Base-by-base conservation (phyloP, 2,329 filamentous ascomycete genomes). In the Aureobasidium sp. region DNA sequence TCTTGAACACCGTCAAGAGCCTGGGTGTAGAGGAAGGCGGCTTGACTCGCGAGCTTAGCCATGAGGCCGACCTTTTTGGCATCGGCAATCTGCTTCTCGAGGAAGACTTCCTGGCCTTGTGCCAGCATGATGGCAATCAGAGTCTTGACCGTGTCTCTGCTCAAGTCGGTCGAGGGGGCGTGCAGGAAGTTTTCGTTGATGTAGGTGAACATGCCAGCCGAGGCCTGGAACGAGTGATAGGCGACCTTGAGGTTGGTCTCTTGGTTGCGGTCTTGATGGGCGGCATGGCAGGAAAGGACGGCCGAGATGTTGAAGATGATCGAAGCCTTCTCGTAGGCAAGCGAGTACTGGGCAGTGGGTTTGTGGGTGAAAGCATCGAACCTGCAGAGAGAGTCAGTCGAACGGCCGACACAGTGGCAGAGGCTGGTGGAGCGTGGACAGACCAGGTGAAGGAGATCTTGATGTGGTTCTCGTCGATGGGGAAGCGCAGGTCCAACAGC, bases 321-420 rank as follows among this genome's bases (percentile, higher is more conserved):
- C 63, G 91, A 97, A 12, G 93, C 93, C 68, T 98, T 98, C 70
- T 98, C 93, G 68, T 94, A 98, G 42, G 93, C 93, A 42, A 98
- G 79, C 6, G 90, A 96, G 73, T 94, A 96, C 69, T 98, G 93
- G 3, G 90, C 84, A 4, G 93, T 98, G n/a, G 90, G 80, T 66
- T 97, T 96, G 69, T 95, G 90, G 39, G 93, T 98, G 68, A 98
- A 98, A n/a, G 94, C 93, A 70, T 98, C 93, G 72, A 94, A 97
- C 90, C 90, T 95, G 39, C n/a, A 38, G 11, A 17, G 24, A 4
- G 35, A 14, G 39, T 38, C 29, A 32, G 39, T 30, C 10, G n/a
- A 2, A 12, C 27, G 27, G 27, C 27, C 27, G 21, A 48, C 14
- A 32, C 2, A 35, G 32, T n/a, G 32, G 11, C 32, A 6, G n/a